phyloP scores from a whole-genome alignment of 345 rosid genomes.

The Syzygium jambos region DNA sequence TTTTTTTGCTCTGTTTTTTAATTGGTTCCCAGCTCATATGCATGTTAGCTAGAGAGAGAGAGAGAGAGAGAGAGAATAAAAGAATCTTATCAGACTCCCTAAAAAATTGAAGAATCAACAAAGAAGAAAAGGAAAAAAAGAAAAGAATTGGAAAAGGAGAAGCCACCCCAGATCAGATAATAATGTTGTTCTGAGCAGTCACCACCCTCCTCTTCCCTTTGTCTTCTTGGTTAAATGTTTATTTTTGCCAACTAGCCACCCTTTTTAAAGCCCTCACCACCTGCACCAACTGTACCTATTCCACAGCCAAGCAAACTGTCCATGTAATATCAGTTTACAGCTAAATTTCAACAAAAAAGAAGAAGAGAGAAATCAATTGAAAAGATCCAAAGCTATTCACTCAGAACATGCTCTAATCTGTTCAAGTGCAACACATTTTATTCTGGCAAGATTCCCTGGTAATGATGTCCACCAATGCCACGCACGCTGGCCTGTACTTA shows the following conservation, averaged over 20 bases:
- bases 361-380: neutral
- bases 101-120: neutral
- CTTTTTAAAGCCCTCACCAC: constrained; percentile 21
- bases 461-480: neutral
- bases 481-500: neutral
- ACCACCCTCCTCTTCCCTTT: constrained; percentile 5
- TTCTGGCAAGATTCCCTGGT: neutral
- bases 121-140: neutral
- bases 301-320: constrained; percentile 70
- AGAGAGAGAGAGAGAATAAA: constrained; percentile 20
- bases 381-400: neutral
- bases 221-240: neutral
- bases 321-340: constrained; percentile 36
- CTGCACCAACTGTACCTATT: constrained; percentile 31
- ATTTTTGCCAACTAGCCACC: constrained; percentile 7
- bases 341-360: neutral
- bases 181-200: constrained; percentile 48
- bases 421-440: neutral
- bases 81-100: constrained; percentile 35
- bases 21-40: constrained; percentile 21
- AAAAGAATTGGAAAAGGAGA: constrained; percentile 5
- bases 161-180: constrained; percentile 37
- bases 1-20: neutral
- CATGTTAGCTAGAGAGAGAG: constrained; percentile 18
- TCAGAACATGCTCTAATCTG: neutral